Evolutionary conservation across 305 asterid genomes (phyloP).

Genomic region (Ajuga reptans): DNA sequence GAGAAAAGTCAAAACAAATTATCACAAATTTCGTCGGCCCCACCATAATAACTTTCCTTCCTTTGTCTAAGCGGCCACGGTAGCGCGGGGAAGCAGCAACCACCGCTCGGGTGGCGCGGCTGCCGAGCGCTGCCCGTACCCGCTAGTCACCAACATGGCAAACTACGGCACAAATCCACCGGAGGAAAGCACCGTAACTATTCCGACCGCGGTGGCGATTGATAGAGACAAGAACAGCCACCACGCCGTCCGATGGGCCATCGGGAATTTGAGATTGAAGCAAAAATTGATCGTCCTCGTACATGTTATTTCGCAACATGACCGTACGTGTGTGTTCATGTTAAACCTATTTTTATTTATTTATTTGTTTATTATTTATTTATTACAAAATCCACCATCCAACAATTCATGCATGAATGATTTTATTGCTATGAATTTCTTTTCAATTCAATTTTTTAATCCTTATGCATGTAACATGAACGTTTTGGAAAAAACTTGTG

Average conservation of each 20-base stretch:
- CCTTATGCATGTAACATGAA: too few relatives aligned
- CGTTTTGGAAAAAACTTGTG: too few relatives aligned
- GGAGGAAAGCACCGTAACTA: conserved; percentile 1
- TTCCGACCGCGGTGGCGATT: conserved; percentile 49
- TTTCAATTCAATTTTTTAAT: neutral
- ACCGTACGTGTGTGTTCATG: conserved; percentile 36
- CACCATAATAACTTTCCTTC: neutral
- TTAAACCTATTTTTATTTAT: too few relatives aligned
- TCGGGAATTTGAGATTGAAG: conserved; percentile 37
- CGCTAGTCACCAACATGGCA: conserved; percentile 4
- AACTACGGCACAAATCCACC: neutral
- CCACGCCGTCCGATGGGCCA: conserved; percentile 59
- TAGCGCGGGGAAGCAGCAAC: conserved; percentile 23
- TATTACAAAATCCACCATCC: neutral
- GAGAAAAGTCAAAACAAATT: neutral
- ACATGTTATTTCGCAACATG: conserved; percentile 33
- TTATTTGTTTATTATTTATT: neutral
- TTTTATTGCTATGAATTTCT: too few relatives aligned
- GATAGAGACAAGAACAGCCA: conserved; percentile 70
- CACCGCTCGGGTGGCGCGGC: conserved; percentile 26
- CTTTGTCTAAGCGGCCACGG: conserved; percentile 26
- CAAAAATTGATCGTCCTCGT: conserved; percentile 40
- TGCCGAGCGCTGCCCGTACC: conserved; percentile 3
- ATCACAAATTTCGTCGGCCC: neutral
- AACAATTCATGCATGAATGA: too few relatives aligned